Percentiles rank a stretch among this genome's conserved stretches.
These are phyloP conservation scores for Globisporangium spiculum DNA, from an alignment of 352 stramenopile genomes.

Conservation along the genomic window DNA sequence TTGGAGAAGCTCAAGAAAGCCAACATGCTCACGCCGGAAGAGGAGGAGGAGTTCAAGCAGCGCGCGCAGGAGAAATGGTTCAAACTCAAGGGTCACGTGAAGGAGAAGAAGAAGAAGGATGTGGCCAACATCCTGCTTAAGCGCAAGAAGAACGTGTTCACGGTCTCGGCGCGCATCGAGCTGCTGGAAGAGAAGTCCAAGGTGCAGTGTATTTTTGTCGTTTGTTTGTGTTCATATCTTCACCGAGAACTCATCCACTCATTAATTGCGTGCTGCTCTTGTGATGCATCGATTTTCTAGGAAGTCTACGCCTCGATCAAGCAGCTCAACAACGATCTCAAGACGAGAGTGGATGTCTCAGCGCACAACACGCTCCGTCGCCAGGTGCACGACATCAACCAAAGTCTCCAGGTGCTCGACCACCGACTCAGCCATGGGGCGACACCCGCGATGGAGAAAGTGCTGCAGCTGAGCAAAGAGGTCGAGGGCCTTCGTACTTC, in stretches of 20 bases:
- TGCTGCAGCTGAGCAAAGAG: slow-evolving; percentile 39
- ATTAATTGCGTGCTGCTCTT: neutral
- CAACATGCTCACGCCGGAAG: slow-evolving; percentile 54
- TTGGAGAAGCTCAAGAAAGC: slow-evolving; percentile 67
- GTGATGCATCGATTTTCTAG: slow-evolving; percentile 2
- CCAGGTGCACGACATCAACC: slow-evolving; percentile 51
- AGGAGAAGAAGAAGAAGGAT: slow-evolving; percentile 78
- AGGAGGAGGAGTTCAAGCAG: slow-evolving; percentile 59
- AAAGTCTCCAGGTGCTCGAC: slow-evolving; percentile 46
- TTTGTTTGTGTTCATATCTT: too few species aligned
- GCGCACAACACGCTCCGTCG: slow-evolving; percentile 47
- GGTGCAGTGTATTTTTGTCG: slow-evolving; percentile 9
- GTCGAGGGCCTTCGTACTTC: slow-evolving; percentile 28
- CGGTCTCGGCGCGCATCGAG: slow-evolving; percentile 68
- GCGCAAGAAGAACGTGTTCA: slow-evolving; percentile 81
- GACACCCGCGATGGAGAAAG: slow-evolving; percentile 39
- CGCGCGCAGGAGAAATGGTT: slow-evolving; percentile 69
- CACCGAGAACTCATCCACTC: neutral
- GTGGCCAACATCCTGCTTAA: slow-evolving; percentile 72
- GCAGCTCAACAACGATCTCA: slow-evolving; percentile 53
- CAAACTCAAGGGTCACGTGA: slow-evolving; percentile 65
- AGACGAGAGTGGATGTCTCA: slow-evolving; percentile 42
- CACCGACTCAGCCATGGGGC: slow-evolving; percentile 34
- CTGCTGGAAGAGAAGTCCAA: slow-evolving; percentile 70
- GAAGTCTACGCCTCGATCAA: slow-evolving; percentile 68